Evolutionary conservation across 352 stramenopile species (phyloP), one percentile per base, ranked within the genome.

Genomic region (Hyaloperonospora brassicae): DNA sequence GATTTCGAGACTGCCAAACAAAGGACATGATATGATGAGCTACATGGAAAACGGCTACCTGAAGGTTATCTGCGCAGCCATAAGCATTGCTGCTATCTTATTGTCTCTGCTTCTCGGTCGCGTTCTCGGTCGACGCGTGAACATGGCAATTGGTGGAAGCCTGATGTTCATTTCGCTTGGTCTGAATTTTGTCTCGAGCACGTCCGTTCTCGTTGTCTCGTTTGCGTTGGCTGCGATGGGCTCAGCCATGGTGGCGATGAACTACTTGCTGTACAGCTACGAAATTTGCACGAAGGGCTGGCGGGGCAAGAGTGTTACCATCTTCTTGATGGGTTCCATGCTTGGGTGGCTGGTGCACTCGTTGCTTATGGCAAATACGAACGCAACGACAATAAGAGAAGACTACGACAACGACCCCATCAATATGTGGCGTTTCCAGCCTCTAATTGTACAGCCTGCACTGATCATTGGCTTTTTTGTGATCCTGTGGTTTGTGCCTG

Each of bases 281-380:
- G 84, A 94, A 55, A 94, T 94, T 24, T 94, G 78, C 49, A 92
- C 82, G 13, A 87, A 87, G 55, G 84, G 82, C 23, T 92, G 82
- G 81, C 81, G 76, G n/a, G 82, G 84, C 41, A 94, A 94, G 65
- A 85, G 79, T 38, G 66, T 90, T 5, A 85, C 76, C 7, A 76
- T 92, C 30, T 94, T 92, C 57, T 57, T 90, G 25, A 69, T 94
- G 36, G 84, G 84, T 8, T 82, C 64, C 2, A 78, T 83, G 59
- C 58, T 88, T 17, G 84, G 84, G 11, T 87, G 76, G 63, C 62
- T 89, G 23, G 66, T 81, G 21, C 73, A 91, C 51, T 71, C 76
- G 5, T 50, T 77, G 13, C 45, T 93, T 46, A 72, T 86, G 59
- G 58, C 62, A 4, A 83, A 73, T 22, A 62, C 76, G 21, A 86